Base-by-base conservation (phyloP, 2,329 filamentous ascomycete species). In the Trichoderma citrinoviride region DNA sequence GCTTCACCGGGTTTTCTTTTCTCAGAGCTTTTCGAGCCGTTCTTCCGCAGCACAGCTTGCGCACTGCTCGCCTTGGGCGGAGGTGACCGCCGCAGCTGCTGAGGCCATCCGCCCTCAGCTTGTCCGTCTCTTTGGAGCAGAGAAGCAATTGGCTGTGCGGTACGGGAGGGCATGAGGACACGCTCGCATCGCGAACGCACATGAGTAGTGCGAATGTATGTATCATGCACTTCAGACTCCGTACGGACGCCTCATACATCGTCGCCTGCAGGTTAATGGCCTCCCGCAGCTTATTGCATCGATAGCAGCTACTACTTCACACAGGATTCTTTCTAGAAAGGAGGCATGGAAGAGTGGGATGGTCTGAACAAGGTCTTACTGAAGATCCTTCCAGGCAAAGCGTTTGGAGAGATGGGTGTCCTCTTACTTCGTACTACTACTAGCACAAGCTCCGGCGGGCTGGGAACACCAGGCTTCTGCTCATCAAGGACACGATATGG, bases 251-350 rank as follows among this genome's bases (percentile, higher is more conserved):
- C 7, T 52, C 21, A 61, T 50, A 40, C 47, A 61, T 61, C 49
- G 53, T 62, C 49, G 52, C 37, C 49, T 62, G 58, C 58, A 43
- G 25, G 40, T 43, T 19, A 19, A 62, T 47, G 58, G n/a, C 27
- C 33, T 25, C 17, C 47, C 52, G 58, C 53, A 46, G 49, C 49
- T 17, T 46, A 53, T 62, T 62, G 29, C 58, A 44, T 14, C 10
- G 33, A 5, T 12, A 37, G 33, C 7, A 37, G 10, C 10, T 14
- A 3, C 33, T 12, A 14, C 33, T 12, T 12, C 33, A 37, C 14
- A 41, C 58, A 43, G 58, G 37, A 53, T 46, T 47, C 47, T 53
- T 62, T 62, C 49, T 54, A 54, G 49, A 62, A 62, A 53, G 58
- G 47, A 62, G 27, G 58, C 49, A 54, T 46, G 49, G 58, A 62